Base-by-base conservation (phyloP, 106 monocot species). In the Platanthera guangdongensis region DNA sequence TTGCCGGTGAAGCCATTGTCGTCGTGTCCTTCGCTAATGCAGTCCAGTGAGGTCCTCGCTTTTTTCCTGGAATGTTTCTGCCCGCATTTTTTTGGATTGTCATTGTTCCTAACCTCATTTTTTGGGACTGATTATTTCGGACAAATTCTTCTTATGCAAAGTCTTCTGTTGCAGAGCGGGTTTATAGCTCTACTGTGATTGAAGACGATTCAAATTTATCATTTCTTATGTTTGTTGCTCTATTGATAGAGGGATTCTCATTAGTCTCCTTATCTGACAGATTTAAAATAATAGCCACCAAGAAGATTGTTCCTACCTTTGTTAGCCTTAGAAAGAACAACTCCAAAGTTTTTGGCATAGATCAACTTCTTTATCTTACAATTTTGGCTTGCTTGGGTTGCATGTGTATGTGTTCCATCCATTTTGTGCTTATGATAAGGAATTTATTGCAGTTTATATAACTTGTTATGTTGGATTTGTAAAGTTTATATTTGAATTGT, bases 241-340 rank as follows among this genome's bases (percentile, higher is more conserved):
- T 99, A 76, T 78, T 99, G 48, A 85, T 90, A 83, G 99, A 94
- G 75, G 94, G 88, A 30, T 94, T 94, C 52, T 92, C 99, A 74
- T 75, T 99, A 52, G 78, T 75, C 52, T 88, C 82, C 49, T 82
- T 94, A 78, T 86, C 94, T 63, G 80, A 80, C 59, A 80, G 81
- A 55, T 59, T 84, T 18, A 92, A 82, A 82, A 81, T 48, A 46
- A 6, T 68, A 51, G 88, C 79, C 72, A 54, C 83, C 76, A 79
- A 54, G 14, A 87, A 82, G 62, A 78, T 90, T 53, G 47, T 80
- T 11, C 69, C 19, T 77, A 70, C 62, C 46, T 90, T 92, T 81
- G 51, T 84, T 81, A 71, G 49, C 57, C 90, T 88, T 75, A 67
- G 85, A 57, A 84, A 87, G 75, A 80, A 50, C 46, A 78, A 82